Percentiles rank a stretch among this genome's conserved stretches.
Conservation (phyloP, 148 eudicot genomes). For the Bassia scoparia region DNA sequence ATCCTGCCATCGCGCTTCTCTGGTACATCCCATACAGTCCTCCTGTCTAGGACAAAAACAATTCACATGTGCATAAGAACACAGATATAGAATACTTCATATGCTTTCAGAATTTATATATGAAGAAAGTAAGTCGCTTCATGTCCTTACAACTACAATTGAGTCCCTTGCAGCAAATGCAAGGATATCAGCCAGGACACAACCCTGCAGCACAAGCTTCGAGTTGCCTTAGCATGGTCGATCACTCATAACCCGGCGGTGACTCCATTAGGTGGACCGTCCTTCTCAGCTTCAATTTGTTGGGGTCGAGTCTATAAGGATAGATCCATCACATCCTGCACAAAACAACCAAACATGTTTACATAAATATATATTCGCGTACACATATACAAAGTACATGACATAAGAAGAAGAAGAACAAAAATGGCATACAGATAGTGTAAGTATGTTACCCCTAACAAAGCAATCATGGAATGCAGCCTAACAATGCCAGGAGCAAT, state of each 20-base stretch:
- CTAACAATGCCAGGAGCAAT: slow-evolving; percentile 56
- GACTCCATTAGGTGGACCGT: slow-evolving; percentile 48
- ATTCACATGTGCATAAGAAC: neutral
- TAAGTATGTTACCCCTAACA: slow-evolving; percentile 42
- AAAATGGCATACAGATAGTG: neutral
- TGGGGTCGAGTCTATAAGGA: slow-evolving; percentile 68
- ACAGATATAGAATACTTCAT: neutral
- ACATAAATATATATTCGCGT: too few relatives aligned
- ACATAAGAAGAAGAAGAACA: neutral
- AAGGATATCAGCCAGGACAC: slow-evolving; percentile 88
- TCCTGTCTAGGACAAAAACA: slow-evolving; percentile 15
- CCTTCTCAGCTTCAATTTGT: slow-evolving; percentile 71
- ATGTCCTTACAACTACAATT: slow-evolving; percentile 44
- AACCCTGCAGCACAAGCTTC: slow-evolving; percentile 46
- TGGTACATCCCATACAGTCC: slow-evolving; percentile 33
- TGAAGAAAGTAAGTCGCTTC: neutral
- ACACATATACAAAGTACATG: neutral
- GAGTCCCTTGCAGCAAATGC: slow-evolving; percentile 85
- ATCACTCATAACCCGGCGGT: slow-evolving; percentile 73
- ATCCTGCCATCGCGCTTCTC: slow-evolving; percentile 48
- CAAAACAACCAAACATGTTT: neutral
- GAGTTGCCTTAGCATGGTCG: slow-evolving; percentile 59
- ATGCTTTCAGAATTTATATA: neutral
- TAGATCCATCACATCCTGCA: slow-evolving; percentile 78
- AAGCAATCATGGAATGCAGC: slow-evolving; percentile 72